phyloP scores from a whole-genome alignment of 495 filamentous ascomycete genomes.

The Echria macrotheca region DNA sequence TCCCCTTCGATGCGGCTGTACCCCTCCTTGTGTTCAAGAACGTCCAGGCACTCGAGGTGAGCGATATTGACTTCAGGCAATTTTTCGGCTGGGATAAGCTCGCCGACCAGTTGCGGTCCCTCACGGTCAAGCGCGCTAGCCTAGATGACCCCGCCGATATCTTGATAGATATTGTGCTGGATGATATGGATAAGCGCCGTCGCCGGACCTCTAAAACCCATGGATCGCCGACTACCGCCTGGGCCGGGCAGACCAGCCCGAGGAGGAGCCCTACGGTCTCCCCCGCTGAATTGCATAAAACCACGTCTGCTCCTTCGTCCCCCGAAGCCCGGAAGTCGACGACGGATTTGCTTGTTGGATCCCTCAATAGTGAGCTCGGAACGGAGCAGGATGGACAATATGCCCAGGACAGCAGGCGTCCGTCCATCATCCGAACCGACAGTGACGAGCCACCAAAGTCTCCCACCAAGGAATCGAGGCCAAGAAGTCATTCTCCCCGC shows the following conservation, averaged over 20 bases:
- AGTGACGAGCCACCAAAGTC: conserved; percentile 35
- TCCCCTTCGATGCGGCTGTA: conserved; percentile 97
- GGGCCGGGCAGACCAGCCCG: conserved; percentile 57
- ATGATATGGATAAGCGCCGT: conserved; percentile 89
- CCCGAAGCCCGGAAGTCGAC: conserved; percentile 50
- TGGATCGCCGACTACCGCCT: conserved; percentile 65
- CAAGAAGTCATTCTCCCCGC: conserved; percentile 73
- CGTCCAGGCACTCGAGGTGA: conserved; percentile 83
- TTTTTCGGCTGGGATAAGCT: conserved; percentile 96
- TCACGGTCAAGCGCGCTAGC: conserved; percentile 81
- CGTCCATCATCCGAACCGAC: conserved; percentile 35
- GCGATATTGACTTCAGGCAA: conserved; percentile 90
- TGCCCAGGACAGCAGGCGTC: conserved; percentile 31
- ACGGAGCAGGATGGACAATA: conserved; percentile 29
- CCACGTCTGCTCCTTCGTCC: conserved; percentile 59
- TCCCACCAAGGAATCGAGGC: conserved; percentile 39
- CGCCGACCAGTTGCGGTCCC: conserved; percentile 81
- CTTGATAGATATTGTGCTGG: conserved; percentile 84
- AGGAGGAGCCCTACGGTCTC: conserved; percentile 49
- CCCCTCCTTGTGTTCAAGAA: conserved; percentile 95
- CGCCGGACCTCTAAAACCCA: conserved; percentile 81
- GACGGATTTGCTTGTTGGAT: conserved; percentile 41
- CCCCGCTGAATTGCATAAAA: conserved; percentile 51
- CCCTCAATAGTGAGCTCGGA: conserved; percentile 38
- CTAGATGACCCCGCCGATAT: conserved; percentile 88